phyloP scores from a whole-genome alignment of 441 rosid species.

The Euphorbia celastroides region DNA sequence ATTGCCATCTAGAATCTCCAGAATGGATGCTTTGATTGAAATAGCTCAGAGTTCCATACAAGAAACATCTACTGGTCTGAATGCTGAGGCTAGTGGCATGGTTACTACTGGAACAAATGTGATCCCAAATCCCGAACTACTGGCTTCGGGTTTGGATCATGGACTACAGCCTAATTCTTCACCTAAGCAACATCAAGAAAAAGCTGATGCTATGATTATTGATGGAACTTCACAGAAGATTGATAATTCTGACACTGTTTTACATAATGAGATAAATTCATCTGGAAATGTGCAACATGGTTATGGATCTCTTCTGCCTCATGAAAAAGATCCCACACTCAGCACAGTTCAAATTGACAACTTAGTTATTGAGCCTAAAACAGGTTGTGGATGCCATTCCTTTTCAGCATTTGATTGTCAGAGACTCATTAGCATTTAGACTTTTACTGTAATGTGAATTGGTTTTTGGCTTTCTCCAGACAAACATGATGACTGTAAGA shows the following conservation, averaged over 20 bases:
- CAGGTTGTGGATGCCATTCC: constrained; percentile 20
- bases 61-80: constrained; percentile 32
- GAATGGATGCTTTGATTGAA: constrained; percentile 79
- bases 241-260: constrained; percentile 21
- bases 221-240: constrained; percentile 25
- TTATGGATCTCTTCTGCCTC: constrained; percentile 18
- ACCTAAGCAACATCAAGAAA: constrained; percentile 21
- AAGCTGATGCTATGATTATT: constrained; percentile 19
- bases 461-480: constrained; percentile 16
- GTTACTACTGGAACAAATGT: constrained; percentile 21
- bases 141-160: constrained; percentile 26
- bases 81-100: constrained; percentile 26
- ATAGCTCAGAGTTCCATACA: constrained; percentile 72
- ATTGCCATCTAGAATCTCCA: constrained; percentile 43
- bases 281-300: constrained; percentile 21
- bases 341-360: constrained; percentile 22
- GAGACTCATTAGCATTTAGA: constrained; percentile 18
- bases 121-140: constrained; percentile 28
- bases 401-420: constrained; percentile 7
- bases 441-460: constrained; percentile 17
- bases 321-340: constrained; percentile 19
- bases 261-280: constrained; percentile 28
- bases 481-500: constrained; percentile 15
- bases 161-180: constrained; percentile 35
- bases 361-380: constrained; percentile 26